These are phyloP conservation scores for Aspergillus arachidicola DNA, from an alignment of 2,329 filamentous ascomycete genomes.

Conservation along the genomic window DNA sequence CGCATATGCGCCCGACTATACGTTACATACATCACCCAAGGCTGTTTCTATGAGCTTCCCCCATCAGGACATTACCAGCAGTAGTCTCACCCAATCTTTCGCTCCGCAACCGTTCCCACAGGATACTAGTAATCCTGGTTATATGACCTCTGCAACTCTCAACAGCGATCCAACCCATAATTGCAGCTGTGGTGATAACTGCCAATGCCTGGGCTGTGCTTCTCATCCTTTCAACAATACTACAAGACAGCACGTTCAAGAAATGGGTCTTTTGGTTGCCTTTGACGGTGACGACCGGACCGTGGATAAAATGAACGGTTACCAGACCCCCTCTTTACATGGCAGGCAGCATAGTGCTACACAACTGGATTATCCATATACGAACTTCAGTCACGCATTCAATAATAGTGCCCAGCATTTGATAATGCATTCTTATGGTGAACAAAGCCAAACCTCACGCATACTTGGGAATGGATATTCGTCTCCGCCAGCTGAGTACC, in stretches of 20 bases:
- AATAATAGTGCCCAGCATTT: slow-evolving; percentile 18
- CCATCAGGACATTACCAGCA: slow-evolving; percentile 16
- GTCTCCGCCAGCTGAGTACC: slow-evolving; percentile 28
- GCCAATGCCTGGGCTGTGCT: slow-evolving; percentile 50
- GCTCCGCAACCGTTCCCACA: slow-evolving; percentile 18
- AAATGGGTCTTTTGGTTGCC: slow-evolving; percentile 48
- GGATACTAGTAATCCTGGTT: slow-evolving; percentile 9
- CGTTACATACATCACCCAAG: slow-evolving; percentile 15
- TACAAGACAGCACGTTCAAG: slow-evolving; percentile 48
- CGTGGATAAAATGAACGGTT: slow-evolving; percentile 23
- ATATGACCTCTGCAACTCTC: slow-evolving; percentile 13
- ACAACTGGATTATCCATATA: slow-evolving; percentile 23
- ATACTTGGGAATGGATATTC: slow-evolving; percentile 28
- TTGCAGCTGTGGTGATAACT: slow-evolving; percentile 49
- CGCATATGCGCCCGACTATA: slow-evolving; percentile 22
- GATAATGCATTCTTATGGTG: slow-evolving; percentile 24
- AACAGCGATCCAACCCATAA: slow-evolving; percentile 31
- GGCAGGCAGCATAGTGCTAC: slow-evolving; percentile 17
- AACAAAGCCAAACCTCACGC: slow-evolving; percentile 18
- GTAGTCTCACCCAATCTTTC: slow-evolving; percentile 20
- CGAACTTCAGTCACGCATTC: slow-evolving; percentile 18
- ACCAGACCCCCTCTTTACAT: slow-evolving; percentile 24
- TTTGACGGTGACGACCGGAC: slow-evolving; percentile 33
- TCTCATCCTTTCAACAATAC: slow-evolving; percentile 51
- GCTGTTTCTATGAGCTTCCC: slow-evolving; percentile 17